Evolutionary conservation across 2,329 filamentous ascomycete species (phyloP), one percentile per base, ranked within the genome.

Genomic region (Penicillium sp.): DNA sequence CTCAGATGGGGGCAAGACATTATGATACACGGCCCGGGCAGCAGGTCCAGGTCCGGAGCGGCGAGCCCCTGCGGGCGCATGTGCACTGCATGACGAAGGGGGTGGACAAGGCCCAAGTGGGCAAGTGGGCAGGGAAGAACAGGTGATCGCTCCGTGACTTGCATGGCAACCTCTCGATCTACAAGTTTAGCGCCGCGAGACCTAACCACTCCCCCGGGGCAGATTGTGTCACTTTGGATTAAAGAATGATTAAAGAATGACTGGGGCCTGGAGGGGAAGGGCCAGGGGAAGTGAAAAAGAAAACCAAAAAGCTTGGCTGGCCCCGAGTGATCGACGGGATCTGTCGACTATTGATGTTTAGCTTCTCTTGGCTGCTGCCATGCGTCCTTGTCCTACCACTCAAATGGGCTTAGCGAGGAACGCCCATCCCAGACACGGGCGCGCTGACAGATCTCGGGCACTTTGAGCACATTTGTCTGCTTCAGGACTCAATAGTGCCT

Each of bases 341-440:
- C 67, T 64, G 64, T 65, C 51, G 58, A 71, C 68, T 71, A 71
- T 71, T 71, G 68, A 63, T 65, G 61, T 69, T 68, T 62, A 65
- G 67, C 62, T 57, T 55, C 56, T 45, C 63, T 67, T 69, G 67
- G 66, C 45, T 55, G 56, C 59, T 61, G 61, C 61, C 62, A 64
- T 58, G 50, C 58, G 40, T 39, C 47, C n/a, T 56, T 14, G 25
- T n/a, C 39, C 18, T 8, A 14, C 39, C 16, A 14, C 35, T 38
- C 35, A 20, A 22, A 38, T 7, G 18, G 18, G 35, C 18, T 4
- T 38, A 38, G 16, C 8, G 16, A 38, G 18, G 35, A 38, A 13
- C 35, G 35, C 35, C 35, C 16, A 38, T 38, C 4, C 35, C 35
- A 38, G 18, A 13, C 35, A 38, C 35, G 18, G 35, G 10, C 14